Conservation (phyloP, 2,329 filamentous ascomycete genomes). For the Phialophora verrucosa region DNA sequence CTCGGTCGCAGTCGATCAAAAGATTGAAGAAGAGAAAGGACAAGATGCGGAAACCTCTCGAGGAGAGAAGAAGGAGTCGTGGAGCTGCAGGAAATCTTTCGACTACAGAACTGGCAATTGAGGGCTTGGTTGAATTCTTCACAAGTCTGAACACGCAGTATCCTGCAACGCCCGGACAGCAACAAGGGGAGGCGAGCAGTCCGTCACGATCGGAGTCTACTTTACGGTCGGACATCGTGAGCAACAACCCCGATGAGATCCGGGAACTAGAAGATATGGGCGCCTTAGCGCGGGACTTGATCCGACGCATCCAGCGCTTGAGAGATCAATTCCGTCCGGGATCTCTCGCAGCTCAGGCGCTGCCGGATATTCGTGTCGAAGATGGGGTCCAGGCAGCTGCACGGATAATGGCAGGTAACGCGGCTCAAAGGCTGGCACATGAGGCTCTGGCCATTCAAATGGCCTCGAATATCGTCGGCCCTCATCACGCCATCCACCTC, state of each 20-base stretch:
- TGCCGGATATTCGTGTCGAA: slow-evolving; percentile 37
- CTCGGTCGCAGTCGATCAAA: slow-evolving; percentile 26
- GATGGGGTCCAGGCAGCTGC: slow-evolving; percentile 21
- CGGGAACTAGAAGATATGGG: slow-evolving; percentile 38
- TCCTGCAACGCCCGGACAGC: slow-evolving; percentile 6
- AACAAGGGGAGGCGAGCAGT: slow-evolving; percentile 4
- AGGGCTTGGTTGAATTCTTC: slow-evolving; percentile 37
- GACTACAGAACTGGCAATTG: slow-evolving; percentile 29
- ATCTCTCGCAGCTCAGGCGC: slow-evolving; percentile 36
- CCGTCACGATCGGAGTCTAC: neutral
- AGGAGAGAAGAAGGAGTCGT: slow-evolving; percentile 29
- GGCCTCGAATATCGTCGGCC: neutral
- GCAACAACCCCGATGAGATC: slow-evolving; percentile 29
- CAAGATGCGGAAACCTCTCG: slow-evolving; percentile 35
- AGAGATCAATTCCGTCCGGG: slow-evolving; percentile 38
- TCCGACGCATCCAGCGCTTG: slow-evolving; percentile 36
- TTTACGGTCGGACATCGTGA: neutral
- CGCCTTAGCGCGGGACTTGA: slow-evolving; percentile 35
- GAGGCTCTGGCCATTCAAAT: slow-evolving; percentile 7
- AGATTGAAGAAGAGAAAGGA: slow-evolving; percentile 35
- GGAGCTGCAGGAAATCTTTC: neutral
- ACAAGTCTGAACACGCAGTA: slow-evolving; percentile 27
- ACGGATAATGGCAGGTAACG: neutral
- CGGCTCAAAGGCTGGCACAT: neutral
- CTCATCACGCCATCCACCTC: neutral